phyloP scores from a whole-genome alignment of 139 green algal genomes.

The Gonium pectorale region DNA sequence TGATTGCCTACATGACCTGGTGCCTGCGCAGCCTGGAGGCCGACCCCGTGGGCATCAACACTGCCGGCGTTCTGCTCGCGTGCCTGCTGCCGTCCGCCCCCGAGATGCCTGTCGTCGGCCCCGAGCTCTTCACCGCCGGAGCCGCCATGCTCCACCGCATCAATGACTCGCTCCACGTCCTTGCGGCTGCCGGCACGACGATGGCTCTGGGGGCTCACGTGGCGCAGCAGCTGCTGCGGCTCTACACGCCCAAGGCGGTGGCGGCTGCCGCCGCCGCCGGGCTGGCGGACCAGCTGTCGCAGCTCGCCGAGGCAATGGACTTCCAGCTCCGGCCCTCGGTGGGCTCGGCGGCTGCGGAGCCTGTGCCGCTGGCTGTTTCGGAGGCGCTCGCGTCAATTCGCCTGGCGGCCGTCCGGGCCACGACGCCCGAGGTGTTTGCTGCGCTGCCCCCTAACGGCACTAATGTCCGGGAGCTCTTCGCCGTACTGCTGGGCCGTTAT shows the following conservation, averaged over 20 bases:
- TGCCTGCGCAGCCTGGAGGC: background rate
- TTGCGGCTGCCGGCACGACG: too few relatives aligned
- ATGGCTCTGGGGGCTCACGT: background rate
- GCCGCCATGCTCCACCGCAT: too few relatives aligned
- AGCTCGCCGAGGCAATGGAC: background rate
- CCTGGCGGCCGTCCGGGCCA: background rate
- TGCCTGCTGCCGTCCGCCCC: background rate
- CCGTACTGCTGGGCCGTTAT: slow-evolving; percentile 42
- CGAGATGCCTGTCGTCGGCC: background rate
- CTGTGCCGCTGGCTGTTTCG: background rate
- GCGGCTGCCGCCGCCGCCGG: background rate
- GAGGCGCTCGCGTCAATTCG: slow-evolving; percentile 1
- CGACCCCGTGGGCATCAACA: background rate
- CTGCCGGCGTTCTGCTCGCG: background rate
- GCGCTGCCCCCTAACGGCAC: background rate
- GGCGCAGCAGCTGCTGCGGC: background rate
- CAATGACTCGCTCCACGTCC: too few relatives aligned
- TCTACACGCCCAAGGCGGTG: slow-evolving; percentile 18
- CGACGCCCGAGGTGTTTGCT: slow-evolving; percentile 19
- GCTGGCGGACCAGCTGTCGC: background rate
- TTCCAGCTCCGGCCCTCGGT: slow-evolving; percentile 36
- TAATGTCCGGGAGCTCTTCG: background rate
- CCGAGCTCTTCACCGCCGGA: slow-evolving; percentile 8
- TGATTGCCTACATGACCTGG: background rate
- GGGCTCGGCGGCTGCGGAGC: background rate